Base-by-base conservation (phyloP, 495 filamentous ascomycete genomes). In the Daldinia caldariorum region DNA sequence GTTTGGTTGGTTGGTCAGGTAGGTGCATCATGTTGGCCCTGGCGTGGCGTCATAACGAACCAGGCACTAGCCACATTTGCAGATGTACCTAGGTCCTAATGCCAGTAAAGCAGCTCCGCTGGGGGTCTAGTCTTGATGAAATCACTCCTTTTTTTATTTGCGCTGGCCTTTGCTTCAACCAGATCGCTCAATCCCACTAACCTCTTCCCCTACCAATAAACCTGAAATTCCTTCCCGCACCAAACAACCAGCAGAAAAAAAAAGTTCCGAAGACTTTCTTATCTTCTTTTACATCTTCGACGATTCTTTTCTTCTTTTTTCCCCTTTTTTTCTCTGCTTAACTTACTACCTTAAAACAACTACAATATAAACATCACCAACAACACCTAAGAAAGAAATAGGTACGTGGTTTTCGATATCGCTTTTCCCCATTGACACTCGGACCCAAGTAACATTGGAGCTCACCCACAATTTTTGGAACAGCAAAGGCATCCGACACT, bases 21-120 rank as follows among this genome's bases (percentile, higher is more conserved):
- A 67, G 60, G 38, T 64, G 59, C 69, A 67, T 67, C 69, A 72
- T 67, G 69, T 9, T 67, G 63, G 60, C 56, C 59, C 58, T 47
- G 59, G 63, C 59, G 59, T 72, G 58, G 70, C 70, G 70, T 73
- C 70, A 73, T 73, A 72, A 69, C 66, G 43, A 64, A 63, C 63
- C 50, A 13, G 18, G 54, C 59, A 63, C 63, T 67, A 71, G 68
- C 68, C 68, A 71, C 63, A 67, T 70, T 65, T 54, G 47, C 57
- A 43, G 34, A 1, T n/a, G n/a, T n/a, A n/a, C n/a, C n/a, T n/a
- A n/a, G n/a, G n/a, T n/a, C n/a, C n/a, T n/a, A 35, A 35, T 2
- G 34, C 34, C 34, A 3, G 66, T 61, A 63, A 34, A 54, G 66
- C n/a, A 59, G 53, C 38, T 57, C 31, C 26, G 58, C 41, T 56